phyloP scores from a whole-genome alignment of 345 rosid species.

The Jatropha curcas region DNA sequence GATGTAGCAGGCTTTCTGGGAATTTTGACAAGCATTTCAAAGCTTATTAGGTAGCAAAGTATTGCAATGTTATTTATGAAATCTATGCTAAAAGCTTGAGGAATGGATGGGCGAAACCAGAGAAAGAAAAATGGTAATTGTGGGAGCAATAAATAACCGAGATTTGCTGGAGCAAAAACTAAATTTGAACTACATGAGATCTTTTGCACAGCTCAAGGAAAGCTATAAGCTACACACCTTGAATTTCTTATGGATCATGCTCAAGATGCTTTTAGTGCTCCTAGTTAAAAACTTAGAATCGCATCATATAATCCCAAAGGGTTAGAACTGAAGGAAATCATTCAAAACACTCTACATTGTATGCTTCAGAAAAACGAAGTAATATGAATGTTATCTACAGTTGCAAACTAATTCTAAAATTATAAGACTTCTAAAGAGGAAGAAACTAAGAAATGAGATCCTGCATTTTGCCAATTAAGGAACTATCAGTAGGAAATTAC shows the following conservation, averaged over 20 bases:
- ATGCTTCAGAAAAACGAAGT: background rate
- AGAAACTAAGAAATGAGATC: background rate
- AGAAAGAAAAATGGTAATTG: background rate
- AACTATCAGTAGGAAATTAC: background rate
- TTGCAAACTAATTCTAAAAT: background rate
- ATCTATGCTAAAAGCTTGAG: background rate
- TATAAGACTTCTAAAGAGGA: background rate
- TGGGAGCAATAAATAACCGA: background rate
- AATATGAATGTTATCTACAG: background rate
- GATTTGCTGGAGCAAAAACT: background rate
- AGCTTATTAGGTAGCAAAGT: background rate
- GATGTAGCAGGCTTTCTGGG: background rate
- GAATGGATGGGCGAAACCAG: background rate
- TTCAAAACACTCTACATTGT: background rate
- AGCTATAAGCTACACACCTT: background rate
- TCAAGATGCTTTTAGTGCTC: too few relatives aligned
- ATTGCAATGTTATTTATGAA: background rate
- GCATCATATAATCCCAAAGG: background rate
- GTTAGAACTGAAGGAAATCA: background rate
- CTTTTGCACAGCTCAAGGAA: background rate
- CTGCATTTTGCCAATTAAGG: background rate
- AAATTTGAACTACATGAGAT: too few relatives aligned
- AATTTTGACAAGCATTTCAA: background rate
- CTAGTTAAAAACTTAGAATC: background rate
- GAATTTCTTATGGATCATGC: background rate